These are phyloP conservation scores for Linnemannia zychae DNA, from an alignment of 192 early-diverging fungal genomes.

Conservation along the genomic window DNA sequence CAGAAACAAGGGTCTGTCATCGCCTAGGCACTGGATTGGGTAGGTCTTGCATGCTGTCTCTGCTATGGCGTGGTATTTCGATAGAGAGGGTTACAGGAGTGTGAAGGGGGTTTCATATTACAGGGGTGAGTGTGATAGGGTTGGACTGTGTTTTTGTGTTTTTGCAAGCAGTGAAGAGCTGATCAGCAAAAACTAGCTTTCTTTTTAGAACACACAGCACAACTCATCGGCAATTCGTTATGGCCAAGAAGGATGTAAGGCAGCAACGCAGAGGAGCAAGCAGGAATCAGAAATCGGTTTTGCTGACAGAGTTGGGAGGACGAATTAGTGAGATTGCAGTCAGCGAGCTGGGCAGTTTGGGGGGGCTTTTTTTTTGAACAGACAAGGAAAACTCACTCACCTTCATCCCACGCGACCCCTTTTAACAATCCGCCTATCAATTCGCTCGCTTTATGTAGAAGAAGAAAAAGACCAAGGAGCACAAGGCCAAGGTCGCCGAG, in stretches of 20 bases:
- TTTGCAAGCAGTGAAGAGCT: background rate
- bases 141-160: too few relatives aligned
- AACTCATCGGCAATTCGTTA: background rate
- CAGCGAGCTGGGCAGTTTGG: too few relatives aligned
- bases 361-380: too few relatives aligned
- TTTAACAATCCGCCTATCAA: background rate
- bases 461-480: constrained; percentile 65
- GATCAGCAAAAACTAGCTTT: background rate
- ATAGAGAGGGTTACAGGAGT: too few relatives aligned
- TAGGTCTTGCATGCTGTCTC: too few relatives aligned
- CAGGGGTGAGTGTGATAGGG: too few relatives aligned
- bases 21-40: too few relatives aligned
- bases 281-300: background rate
- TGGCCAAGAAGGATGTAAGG: constrained; percentile 51
- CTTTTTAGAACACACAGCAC: background rate
- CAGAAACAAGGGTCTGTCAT: too few relatives aligned
- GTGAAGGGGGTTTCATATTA: too few relatives aligned
- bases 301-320: background rate
- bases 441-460: constrained; percentile 43
- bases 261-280: background rate
- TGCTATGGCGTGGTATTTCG: too few relatives aligned
- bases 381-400: background rate
- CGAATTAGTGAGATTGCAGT: background rate
- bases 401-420: background rate
- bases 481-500: constrained; percentile 59